A percentile compares a stretch with the other conserved stretches of the same genome.
Evolutionary conservation across 2,329 filamentous ascomycete species (phyloP).

Genomic region (Lizonia empirigonia): DNA sequence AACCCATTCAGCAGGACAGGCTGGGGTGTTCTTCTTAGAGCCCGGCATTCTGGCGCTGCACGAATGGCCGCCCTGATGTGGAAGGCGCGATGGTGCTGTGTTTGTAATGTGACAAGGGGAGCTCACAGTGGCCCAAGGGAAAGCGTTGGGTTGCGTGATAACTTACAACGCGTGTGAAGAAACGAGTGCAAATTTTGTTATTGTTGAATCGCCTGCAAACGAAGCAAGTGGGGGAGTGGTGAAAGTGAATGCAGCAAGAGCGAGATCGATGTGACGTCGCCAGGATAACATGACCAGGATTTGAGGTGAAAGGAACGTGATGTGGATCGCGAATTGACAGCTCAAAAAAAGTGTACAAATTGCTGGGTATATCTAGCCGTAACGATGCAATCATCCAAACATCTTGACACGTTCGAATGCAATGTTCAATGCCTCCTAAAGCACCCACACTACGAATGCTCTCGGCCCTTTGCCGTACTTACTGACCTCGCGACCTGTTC

Average conservation of each 20-base stretch:
- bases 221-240: neutral
- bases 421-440: neutral
- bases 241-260: conserved; percentile 11
- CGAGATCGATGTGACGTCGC: neutral
- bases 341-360: conserved; percentile 18
- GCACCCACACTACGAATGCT: conserved; percentile 8
- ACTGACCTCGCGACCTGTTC: conserved; percentile 43
- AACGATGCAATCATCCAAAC: conserved; percentile 3
- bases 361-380: conserved; percentile 18
- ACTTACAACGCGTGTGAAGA: neutral
- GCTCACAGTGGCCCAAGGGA: neutral
- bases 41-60: conserved; percentile 2
- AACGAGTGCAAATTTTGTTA: neutral
- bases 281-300: neutral
- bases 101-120: conserved; percentile 5
- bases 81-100: conserved; percentile 4
- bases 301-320: neutral
- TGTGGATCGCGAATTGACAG: too few species aligned
- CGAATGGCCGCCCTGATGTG: neutral
- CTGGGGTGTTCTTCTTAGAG: conserved; percentile 4
- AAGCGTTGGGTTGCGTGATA: neutral
- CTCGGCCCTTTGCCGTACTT: conserved; percentile 28
- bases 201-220: neutral
- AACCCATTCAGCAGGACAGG: conserved; percentile 15
- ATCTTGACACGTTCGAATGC: conserved; percentile 15